A percentile compares a stretch with the other conserved stretches of the same genome.
phyloP scores from a whole-genome alignment of 176 grass and related monocot species.

The Pharus latifolius region DNA sequence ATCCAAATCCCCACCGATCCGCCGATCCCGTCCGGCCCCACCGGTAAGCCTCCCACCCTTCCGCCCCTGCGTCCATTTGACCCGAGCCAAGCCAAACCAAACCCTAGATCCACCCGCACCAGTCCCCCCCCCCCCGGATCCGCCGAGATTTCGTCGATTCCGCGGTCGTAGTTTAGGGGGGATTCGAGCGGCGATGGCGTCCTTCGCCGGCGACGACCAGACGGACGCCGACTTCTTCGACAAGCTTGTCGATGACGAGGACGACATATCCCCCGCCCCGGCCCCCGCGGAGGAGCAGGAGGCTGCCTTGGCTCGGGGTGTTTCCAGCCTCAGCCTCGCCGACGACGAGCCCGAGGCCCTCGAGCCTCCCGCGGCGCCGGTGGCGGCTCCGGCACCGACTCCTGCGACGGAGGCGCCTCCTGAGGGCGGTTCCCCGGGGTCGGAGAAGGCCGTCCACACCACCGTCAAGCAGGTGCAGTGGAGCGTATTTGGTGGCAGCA shows the following conservation, averaged over 20 bases:
- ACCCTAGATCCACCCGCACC: slow-evolving; percentile 49
- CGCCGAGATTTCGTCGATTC: slow-evolving; percentile 21
- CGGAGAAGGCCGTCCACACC: slow-evolving; percentile 29
- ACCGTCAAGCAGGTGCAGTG: slow-evolving; percentile 82
- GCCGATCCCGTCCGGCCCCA: neutral
- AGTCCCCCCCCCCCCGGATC: neutral
- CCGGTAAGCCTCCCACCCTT: neutral
- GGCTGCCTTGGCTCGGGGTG: neutral
- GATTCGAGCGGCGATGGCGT: slow-evolving; percentile 20
- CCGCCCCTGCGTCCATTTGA: neutral
- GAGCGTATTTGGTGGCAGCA: slow-evolving; percentile 52
- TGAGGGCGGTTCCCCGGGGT: slow-evolving; percentile 21
- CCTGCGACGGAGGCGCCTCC: neutral
- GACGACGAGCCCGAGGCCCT: neutral
- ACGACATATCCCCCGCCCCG: neutral
- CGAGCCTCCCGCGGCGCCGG: neutral
- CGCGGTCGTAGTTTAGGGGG: too few relatives aligned
- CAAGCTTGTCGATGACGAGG: slow-evolving; percentile 69
- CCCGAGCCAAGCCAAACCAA: neutral
- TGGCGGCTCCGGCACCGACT: neutral
- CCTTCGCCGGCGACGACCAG: slow-evolving; percentile 50
- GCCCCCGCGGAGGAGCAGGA: slow-evolving; percentile 1
- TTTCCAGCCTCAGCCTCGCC: slow-evolving; percentile 26
- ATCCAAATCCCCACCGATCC: neutral
- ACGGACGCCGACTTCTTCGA: slow-evolving; percentile 94